These are phyloP conservation scores for Lyophyllum shimeji DNA, from an alignment of 768 basidiomycete species.

Conservation along the genomic window DNA sequence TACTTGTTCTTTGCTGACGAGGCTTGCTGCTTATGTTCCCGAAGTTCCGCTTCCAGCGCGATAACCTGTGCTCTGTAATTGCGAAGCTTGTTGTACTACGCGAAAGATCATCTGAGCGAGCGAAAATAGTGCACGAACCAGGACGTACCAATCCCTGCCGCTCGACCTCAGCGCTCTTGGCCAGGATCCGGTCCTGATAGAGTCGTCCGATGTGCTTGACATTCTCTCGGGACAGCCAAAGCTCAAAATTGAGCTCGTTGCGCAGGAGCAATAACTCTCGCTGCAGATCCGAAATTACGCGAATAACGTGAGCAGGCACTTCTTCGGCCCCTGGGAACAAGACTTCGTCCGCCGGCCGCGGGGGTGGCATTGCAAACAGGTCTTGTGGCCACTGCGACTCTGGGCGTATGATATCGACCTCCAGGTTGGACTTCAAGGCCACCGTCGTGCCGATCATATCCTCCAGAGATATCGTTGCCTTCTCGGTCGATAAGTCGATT, in stretches of 20 bases:
- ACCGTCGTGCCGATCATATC: constrained; percentile 75
- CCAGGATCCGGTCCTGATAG: constrained; percentile 70
- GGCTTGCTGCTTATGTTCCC: constrained; percentile 72
- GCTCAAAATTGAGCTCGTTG: constrained; percentile 83
- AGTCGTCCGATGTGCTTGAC: constrained; percentile 80
- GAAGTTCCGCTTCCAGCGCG: constrained; percentile 65
- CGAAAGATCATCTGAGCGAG: not conserved
- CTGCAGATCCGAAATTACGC: constrained; percentile 70
- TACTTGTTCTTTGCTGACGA: constrained; percentile 75
- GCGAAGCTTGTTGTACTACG: constrained; percentile 78
- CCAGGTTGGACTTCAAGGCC: constrained; percentile 68
- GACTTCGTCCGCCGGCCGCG: constrained; percentile 22
- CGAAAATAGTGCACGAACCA: not conserved
- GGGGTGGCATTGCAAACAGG: constrained; percentile 37
- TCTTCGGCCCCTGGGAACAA: constrained; percentile 12
- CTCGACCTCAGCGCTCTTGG: constrained; percentile 77
- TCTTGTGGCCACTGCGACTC: constrained; percentile 51
- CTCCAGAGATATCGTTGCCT: constrained; percentile 58
- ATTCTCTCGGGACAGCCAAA: constrained; percentile 81
- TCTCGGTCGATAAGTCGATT: constrained; percentile 36
- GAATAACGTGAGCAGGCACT: constrained; percentile 50
- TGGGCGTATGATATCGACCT: constrained; percentile 58
- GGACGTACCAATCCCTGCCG: constrained; percentile 72
- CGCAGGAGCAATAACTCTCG: constrained; percentile 72
- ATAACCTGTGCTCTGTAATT: constrained; percentile 72